Base-by-base conservation (phyloP, 2,329 filamentous ascomycete genomes). In the Fusarium brachygibbosum region DNA sequence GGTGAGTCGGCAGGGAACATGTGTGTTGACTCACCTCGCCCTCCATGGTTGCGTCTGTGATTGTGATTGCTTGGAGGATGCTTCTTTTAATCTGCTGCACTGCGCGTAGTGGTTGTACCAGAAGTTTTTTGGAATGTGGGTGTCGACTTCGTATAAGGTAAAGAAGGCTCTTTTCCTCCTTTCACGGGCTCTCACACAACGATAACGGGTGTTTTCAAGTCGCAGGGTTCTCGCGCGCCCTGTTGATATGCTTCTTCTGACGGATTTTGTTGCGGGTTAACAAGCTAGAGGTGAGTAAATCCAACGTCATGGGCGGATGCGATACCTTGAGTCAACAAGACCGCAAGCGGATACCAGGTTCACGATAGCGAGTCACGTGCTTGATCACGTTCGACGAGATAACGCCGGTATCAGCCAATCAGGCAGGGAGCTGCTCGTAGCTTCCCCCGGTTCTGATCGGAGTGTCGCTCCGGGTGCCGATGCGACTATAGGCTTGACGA, bases 11-110 rank as follows among this genome's bases (percentile, higher is more conserved):
- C 16, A 48, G n/a, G 14, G 44, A 42, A 37, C n/a, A 25, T 38
- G 8, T 32, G 52, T 23, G 23, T 34, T 40, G 44, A 74, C 72
- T 74, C 63, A 74, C 72, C 60, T 74, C 64, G 64, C 69, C 70
- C 38, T 74, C 72, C 72, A 74, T 75, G 70, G 42, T 69, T 50
- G 32, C 32, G 48, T 38, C 34, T 38, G 48, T 7, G n/a, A 16
- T 28, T 28, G 32, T 38, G 48, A 37, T n/a, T 61, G 51, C 53
- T 65, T 23, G 46, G 52, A 57, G 41, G 48, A 52, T 64, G 42
- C 42, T 62, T 64, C 51, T 69, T 54, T 37, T 25, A 49, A 34
- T 50, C 42, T 60, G 59, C 38, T 50, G 44, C 40, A 37, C 45
- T 60, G n/a, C n/a, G 57, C 45, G 59, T 49, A 52, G 52, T 31